Percentiles rank a stretch among this genome's conserved stretches.
Evolutionary conservation across 768 basidiomycete species (phyloP).

Genomic region (Suillus fuscotomentosus): DNA sequence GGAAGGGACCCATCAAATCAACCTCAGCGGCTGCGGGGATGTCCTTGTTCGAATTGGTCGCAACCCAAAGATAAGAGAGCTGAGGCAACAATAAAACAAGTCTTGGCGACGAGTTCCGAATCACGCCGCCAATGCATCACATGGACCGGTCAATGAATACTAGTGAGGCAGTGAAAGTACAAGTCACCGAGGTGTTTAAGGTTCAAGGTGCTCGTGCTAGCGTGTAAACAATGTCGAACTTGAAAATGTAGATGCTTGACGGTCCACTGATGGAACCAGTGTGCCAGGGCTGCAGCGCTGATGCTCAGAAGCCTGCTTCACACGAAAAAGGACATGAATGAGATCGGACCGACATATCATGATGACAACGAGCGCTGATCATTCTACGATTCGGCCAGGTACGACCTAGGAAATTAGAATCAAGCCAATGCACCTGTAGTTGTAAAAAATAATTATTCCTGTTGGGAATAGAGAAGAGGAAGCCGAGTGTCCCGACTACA

Average conservation of each 20-base stretch:
- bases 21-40: not conserved
- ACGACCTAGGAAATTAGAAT: not conserved
- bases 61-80: not conserved
- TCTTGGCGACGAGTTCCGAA: not conserved
- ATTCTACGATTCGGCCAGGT: not conserved
- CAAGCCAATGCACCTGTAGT: not conserved
- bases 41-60: not conserved
- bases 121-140: not conserved
- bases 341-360: not conserved
- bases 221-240: too few species aligned
- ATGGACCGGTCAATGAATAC: not conserved
- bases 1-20: not conserved
- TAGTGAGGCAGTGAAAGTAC: not conserved
- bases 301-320: too few species aligned
- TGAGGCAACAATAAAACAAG: not conserved
- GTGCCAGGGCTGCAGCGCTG: too few species aligned
- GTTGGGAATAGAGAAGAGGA: conserved; percentile 1
- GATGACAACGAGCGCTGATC: conserved; percentile 1
- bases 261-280: not conserved
- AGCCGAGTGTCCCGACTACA: not conserved
- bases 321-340: not conserved
- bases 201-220: not conserved
- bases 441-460: not conserved
- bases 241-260: not conserved
- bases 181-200: not conserved